These are phyloP conservation scores for Aquilaria sinensis DNA, from an alignment of 345 rosid species.

Conservation along the genomic window DNA sequence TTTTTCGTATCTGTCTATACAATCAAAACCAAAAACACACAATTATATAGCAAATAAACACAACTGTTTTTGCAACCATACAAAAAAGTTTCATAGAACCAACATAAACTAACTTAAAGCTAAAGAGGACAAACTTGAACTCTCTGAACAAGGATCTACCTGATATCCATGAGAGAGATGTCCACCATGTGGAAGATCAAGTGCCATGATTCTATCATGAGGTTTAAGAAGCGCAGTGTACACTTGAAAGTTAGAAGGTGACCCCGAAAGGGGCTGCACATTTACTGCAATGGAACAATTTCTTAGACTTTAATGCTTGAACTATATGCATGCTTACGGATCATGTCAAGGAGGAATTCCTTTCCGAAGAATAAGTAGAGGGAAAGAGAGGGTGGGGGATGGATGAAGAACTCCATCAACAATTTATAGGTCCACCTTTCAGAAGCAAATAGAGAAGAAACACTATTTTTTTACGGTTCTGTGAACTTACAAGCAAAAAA, in stretches of 20 bases:
- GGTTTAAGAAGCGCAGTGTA: conserved; percentile 91
- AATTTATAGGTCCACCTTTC: too few species aligned
- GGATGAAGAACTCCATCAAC: too few species aligned
- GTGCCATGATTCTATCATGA: conserved; percentile 99
- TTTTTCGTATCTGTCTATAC: conserved; percentile 97
- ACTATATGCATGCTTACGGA: too few species aligned
- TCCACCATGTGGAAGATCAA: conserved; percentile 99
- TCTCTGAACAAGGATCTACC: conserved; percentile 34
- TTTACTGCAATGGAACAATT: conserved; percentile 52
- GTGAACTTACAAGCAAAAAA: too few species aligned
- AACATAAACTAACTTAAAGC: not conserved
- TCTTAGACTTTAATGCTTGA: too few species aligned
- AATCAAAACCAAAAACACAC: conserved; percentile 17
- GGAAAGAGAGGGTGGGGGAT: too few species aligned
- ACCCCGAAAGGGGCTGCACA: conserved; percentile 95
- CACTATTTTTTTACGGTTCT: too few species aligned
- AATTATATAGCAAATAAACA: conserved; percentile 5
- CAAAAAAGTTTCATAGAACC: not conserved
- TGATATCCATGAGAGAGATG: conserved; percentile 99
- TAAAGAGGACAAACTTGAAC: not conserved
- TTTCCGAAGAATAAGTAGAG: too few species aligned
- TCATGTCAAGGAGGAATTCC: too few species aligned
- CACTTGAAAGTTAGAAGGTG: conserved; percentile 95
- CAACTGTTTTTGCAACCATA: not conserved
- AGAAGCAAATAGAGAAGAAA: too few species aligned